A percentile compares a stretch with the other conserved stretches of the same genome.
Conservation (phyloP, 1,284 basidiomycete species). For the Austroboletus novae-zelandiae region DNA sequence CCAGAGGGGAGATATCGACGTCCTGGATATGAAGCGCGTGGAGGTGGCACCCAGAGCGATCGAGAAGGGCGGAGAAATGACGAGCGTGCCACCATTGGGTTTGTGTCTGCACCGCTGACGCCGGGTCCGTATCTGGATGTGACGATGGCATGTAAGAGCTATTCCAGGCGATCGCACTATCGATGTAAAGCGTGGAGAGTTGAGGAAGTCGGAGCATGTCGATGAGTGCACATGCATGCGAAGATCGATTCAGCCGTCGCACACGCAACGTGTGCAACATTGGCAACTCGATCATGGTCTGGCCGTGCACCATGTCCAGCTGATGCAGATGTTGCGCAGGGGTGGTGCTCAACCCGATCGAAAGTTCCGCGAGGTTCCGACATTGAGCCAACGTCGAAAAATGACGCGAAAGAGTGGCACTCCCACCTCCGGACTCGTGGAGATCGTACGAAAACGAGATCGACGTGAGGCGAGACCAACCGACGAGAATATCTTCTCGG, state of each 20-base stretch:
- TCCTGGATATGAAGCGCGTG: constrained; percentile 19
- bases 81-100: constrained; percentile 21
- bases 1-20: constrained; percentile 23
- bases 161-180: constrained; percentile 24
- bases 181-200: constrained; percentile 21
- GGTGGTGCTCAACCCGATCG: constrained; percentile 19
- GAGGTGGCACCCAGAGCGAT: constrained; percentile 23
- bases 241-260: constrained; percentile 21
- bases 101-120: neutral
- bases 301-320: constrained; percentile 9
- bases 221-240: constrained; percentile 17
- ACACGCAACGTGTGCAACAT: constrained; percentile 22
- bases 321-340: constrained; percentile 14
- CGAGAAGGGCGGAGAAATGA: constrained; percentile 25
- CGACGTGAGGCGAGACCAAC: constrained; percentile 26
- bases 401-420: constrained; percentile 21
- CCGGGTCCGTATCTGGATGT: constrained; percentile 10
- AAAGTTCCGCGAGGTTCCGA: constrained; percentile 22
- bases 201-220: constrained; percentile 21
- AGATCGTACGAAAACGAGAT: constrained; percentile 25
- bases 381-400: constrained; percentile 18
- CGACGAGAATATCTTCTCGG: constrained; percentile 23
- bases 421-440: constrained; percentile 28
- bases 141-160: neutral
- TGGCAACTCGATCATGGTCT: constrained; percentile 20